Evolutionary conservation across 2,329 filamentous ascomycete genomes (phyloP), one percentile per base, ranked within the genome.

Genomic region (Pyrenochaeta sp.): DNA sequence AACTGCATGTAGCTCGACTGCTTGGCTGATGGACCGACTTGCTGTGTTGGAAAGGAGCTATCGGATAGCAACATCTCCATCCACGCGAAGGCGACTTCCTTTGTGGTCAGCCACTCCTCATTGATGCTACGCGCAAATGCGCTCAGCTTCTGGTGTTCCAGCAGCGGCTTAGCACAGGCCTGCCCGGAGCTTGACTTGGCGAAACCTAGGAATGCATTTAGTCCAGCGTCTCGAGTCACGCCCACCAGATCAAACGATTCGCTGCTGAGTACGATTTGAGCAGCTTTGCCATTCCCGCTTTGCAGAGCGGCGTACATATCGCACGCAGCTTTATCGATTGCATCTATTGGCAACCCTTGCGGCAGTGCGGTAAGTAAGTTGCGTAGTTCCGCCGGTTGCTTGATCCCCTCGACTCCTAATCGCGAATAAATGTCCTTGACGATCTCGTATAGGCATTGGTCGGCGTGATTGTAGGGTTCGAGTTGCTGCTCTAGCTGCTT

Each of bases 141-240:
- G 1, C 60, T 56, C 22, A 83, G 61, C 0, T 76, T 75, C 50
- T 80, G 76, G n/a, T 56, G 78, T 19, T 72, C 69, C 19, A 84
- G 69, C n/a, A 73, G 56, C 27, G 78, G 74, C 27, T 79, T 80
- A 5, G 71, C 64, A 27, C 75, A 73, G 1, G 74, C 66, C 56
- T 80, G 81, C 36, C 78, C 78, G 30, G 68, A 73, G 40, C 75
- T 72, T 56, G 81, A 78, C 52, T 82, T 84, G 2, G 84, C 83
- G 65, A 86, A 83, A 40, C 85, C 84, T n/a, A 86, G 75, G 57
- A 87, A 87, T 5, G 85, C 80, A 51, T 83, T 81, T 45, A 86
- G 65, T 1, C 84, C 84, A 43, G 82, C 79, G 46, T 83, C 81
- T 53, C 79, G 77, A 12, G 84, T 80, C n/a, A 76, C 75, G 28